phyloP scores from a whole-genome alignment of 371 early-diverging fungal species.

The Mortierella sp. region DNA sequence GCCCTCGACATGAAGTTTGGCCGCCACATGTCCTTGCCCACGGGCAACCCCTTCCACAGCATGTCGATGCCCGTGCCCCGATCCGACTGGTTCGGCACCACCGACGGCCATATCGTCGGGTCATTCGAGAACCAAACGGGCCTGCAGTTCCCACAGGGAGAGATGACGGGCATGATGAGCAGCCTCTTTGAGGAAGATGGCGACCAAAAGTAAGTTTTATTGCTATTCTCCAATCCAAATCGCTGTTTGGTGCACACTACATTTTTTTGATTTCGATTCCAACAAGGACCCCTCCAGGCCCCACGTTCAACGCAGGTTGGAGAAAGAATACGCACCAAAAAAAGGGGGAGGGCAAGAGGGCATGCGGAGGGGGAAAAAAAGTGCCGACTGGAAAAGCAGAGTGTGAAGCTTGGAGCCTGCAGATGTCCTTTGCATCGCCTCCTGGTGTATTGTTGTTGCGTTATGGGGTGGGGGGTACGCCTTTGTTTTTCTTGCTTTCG shows the following conservation, averaged over 20 bases:
- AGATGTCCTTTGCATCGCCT: conserved; percentile 8
- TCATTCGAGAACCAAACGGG: conserved; percentile 53
- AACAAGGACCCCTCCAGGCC: conserved; percentile 12
- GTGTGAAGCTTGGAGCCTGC: background rate
- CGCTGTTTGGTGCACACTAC: background rate
- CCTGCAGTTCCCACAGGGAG: conserved; percentile 48
- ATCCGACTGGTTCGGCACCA: conserved; percentile 56
- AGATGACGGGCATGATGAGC: conserved; percentile 52
- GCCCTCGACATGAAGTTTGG: conserved; percentile 53
- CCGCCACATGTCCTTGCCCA: conserved; percentile 45
- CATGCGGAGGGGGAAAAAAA: background rate
- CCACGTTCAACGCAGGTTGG: conserved; percentile 13
- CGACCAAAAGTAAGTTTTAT: conserved; percentile 52
- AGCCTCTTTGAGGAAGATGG: conserved; percentile 56
- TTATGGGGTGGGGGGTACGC: background rate
- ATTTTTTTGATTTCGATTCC: conserved; percentile 6
- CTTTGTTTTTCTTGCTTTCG: too few species aligned
- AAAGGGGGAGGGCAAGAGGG: background rate
- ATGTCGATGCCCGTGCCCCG: conserved; percentile 58
- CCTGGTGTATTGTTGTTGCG: background rate
- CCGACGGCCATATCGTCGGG: conserved; percentile 51
- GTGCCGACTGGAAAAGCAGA: background rate
- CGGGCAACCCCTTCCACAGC: conserved; percentile 43
- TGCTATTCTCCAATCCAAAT: background rate
- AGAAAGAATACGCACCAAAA: background rate